phyloP scores from a whole-genome alignment of 2,329 filamentous ascomycete species.

The Nothophaeocryptopus gaeumannii region DNA sequence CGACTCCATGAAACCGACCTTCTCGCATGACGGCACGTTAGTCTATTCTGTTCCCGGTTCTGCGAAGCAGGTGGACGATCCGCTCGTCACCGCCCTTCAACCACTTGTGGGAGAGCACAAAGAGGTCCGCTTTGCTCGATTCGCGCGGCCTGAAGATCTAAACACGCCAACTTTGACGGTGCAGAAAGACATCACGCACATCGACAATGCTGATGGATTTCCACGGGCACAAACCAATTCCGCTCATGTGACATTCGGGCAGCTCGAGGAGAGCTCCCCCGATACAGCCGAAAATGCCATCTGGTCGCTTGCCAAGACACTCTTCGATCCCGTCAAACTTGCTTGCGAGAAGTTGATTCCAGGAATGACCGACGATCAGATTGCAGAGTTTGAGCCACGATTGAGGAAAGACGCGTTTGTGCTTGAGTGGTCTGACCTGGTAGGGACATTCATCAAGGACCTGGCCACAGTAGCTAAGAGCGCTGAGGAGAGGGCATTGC shows the following conservation, averaged over 20 bases:
- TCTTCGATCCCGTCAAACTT: slow-evolving; percentile 68
- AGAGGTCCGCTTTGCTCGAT: slow-evolving; percentile 63
- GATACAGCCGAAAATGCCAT: slow-evolving; percentile 64
- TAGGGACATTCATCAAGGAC: slow-evolving; percentile 39
- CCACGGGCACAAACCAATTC: slow-evolving; percentile 55
- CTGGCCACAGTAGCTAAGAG: slow-evolving; percentile 59
- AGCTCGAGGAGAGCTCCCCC: slow-evolving; percentile 39
- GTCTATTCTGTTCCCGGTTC: slow-evolving; percentile 57
- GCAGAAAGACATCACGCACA: slow-evolving; percentile 44
- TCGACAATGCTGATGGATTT: slow-evolving; percentile 37
- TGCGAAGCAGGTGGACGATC: slow-evolving; percentile 42
- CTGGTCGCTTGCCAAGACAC: slow-evolving; percentile 81
- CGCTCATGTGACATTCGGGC: slow-evolving; percentile 47
- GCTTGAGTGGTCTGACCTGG: slow-evolving; percentile 57
- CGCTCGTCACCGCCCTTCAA: slow-evolving; percentile 55
- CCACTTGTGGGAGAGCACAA: slow-evolving; percentile 62
- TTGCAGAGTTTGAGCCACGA: slow-evolving; percentile 39
- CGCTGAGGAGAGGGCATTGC: slow-evolving; percentile 78
- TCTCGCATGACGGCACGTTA: slow-evolving; percentile 72
- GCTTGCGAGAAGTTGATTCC: slow-evolving; percentile 24
- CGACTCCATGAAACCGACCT: slow-evolving; percentile 71
- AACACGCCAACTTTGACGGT: slow-evolving; percentile 26
- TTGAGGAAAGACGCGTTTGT: slow-evolving; percentile 62
- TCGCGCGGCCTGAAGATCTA: slow-evolving; percentile 50
- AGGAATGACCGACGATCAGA: slow-evolving; percentile 44